These are phyloP conservation scores for Rosa persica DNA, from an alignment of 306 rosid species.

Conservation along the genomic window DNA sequence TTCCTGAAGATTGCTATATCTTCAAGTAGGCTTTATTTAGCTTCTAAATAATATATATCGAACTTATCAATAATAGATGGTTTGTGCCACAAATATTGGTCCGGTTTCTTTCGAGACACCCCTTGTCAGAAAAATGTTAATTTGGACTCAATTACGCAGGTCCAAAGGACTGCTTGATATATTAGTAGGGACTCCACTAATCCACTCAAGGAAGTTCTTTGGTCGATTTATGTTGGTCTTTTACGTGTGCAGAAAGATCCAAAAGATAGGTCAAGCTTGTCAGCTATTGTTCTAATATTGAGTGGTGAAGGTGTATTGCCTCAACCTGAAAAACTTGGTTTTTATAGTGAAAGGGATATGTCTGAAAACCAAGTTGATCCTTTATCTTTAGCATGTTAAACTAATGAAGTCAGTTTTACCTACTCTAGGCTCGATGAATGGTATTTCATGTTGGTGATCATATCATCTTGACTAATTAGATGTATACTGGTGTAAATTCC, in stretches of 20 bases:
- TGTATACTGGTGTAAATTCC: too few species aligned
- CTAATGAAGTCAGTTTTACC: not conserved
- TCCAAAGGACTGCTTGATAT: conserved; percentile 24
- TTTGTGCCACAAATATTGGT: too few species aligned
- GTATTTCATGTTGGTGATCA: not conserved
- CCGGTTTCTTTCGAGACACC: too few species aligned
- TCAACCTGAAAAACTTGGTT: conserved; percentile 29
- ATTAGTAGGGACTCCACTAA: not conserved
- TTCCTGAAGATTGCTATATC: too few species aligned
- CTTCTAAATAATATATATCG: too few species aligned
- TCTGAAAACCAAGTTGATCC: not conserved
- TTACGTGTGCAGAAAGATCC: conserved; percentile 28
- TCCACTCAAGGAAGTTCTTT: not conserved
- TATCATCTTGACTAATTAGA: too few species aligned
- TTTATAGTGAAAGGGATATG: not conserved
- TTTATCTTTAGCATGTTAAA: not conserved
- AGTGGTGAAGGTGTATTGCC: conserved; percentile 18
- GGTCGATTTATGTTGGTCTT: conserved; percentile 26
- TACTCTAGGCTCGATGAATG: not conserved
- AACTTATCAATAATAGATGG: too few species aligned
- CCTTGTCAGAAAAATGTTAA: too few species aligned
- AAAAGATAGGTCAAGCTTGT: conserved; percentile 29
- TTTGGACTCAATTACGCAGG: too few species aligned
- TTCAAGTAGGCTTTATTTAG: too few species aligned
- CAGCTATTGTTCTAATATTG: conserved; percentile 30